Evolutionary conservation across 2,329 filamentous ascomycete genomes (phyloP).

Genomic region (Tothia fuscella): DNA sequence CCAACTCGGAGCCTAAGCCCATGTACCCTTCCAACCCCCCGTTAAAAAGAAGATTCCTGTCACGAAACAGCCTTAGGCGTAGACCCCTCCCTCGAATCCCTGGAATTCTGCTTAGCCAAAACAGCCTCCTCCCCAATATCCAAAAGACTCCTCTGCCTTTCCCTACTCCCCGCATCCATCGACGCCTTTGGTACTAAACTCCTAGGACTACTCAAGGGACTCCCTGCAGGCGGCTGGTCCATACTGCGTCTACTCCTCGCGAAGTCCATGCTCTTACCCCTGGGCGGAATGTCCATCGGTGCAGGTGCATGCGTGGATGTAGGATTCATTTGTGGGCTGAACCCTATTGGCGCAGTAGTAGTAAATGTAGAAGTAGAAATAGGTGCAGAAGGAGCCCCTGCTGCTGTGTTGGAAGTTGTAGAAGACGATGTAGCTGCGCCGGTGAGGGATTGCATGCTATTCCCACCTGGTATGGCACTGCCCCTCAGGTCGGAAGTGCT

Average conservation of each 20-base stretch:
- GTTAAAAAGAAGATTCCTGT: too few species aligned
- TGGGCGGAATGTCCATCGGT: not conserved
- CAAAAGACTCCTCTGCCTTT: conserved; percentile 2
- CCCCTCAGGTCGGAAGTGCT: too few species aligned
- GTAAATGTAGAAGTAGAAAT: too few species aligned
- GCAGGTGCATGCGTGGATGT: too few species aligned
- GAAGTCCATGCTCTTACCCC: conserved; percentile 6
- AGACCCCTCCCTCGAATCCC: too few species aligned
- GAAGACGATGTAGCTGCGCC: not conserved
- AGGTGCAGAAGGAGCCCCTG: not conserved
- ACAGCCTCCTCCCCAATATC: conserved; percentile 5
- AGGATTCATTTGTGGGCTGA: too few species aligned
- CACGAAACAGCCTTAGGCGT: too few species aligned
- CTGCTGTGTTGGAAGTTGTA: not conserved
- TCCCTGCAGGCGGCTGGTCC: not conserved
- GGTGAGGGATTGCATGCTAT: conserved; percentile 3
- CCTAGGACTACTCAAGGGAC: not conserved
- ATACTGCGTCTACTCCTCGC: not conserved
- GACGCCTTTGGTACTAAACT: conserved; percentile 1
- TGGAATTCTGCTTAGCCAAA: too few species aligned
- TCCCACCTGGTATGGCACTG: not conserved
- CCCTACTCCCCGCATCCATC: not conserved
- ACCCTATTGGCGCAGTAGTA: too few species aligned
- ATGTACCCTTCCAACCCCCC: too few species aligned
- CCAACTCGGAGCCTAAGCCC: too few species aligned